phyloP scores from a whole-genome alignment of 2,329 filamentous ascomycete genomes.

The Diaporthe longicolla region DNA sequence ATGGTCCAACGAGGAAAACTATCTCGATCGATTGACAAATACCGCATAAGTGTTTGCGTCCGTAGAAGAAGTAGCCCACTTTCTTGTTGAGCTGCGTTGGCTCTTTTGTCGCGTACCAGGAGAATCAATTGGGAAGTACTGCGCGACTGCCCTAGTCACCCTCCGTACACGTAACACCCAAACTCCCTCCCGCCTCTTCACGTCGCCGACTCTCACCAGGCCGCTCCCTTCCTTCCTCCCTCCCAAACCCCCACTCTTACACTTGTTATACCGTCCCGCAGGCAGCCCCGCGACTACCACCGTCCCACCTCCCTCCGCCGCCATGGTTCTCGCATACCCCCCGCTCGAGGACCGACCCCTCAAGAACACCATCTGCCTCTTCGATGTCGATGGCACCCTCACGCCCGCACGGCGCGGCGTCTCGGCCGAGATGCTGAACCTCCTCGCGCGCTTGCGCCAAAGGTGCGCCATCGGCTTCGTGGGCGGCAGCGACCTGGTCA shows the following conservation, averaged over 20 bases:
- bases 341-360: constrained; percentile 86
- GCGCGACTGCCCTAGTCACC: not conserved
- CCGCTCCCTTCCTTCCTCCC: not conserved
- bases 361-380: constrained; percentile 94
- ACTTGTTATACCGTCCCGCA: not conserved
- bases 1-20: not conserved
- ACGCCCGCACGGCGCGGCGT: constrained; percentile 83
- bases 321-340: constrained; percentile 71
- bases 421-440: constrained; percentile 84
- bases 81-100: not conserved
- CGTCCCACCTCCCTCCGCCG: not conserved
- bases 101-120: not conserved
- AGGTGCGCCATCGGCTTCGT: constrained; percentile 93
- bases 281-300: not conserved
- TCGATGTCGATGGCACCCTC: constrained; percentile 96
- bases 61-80: not conserved
- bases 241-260: not conserved
- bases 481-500: constrained; percentile 90
- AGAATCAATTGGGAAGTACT: not conserved
- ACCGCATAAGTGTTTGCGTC: not conserved
- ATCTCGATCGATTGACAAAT: not conserved
- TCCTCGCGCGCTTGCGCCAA: constrained; percentile 85
- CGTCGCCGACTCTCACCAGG: not conserved
- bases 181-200: not conserved
- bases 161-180: constrained; percentile 5